Evolutionary conservation across 108 stramenopile genomes (phyloP).

Genomic region (Skeletonema menzelii): DNA sequence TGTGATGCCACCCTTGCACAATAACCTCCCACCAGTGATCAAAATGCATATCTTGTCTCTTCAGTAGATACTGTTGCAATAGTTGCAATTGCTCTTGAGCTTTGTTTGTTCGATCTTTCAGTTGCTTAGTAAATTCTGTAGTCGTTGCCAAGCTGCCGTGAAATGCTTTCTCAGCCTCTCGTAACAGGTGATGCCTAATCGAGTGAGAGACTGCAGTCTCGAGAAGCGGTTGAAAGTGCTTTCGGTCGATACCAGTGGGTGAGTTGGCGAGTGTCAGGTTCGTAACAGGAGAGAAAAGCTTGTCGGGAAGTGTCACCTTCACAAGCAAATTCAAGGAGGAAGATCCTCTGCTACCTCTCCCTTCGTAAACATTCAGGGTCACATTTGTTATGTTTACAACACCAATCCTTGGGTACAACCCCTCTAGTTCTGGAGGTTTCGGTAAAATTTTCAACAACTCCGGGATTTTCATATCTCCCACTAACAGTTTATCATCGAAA

Average conservation of each 20-base stretch:
- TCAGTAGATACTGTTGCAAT: conserved; percentile 18
- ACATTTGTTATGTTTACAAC: conserved; percentile 39
- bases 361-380: conserved; percentile 20
- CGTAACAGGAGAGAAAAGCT: conserved; percentile 25
- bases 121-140: conserved; percentile 12
- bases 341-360: background rate
- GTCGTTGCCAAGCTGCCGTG: conserved; percentile 25
- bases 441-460: conserved; percentile 30
- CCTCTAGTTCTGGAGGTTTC: conserved; percentile 36
- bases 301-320: conserved; percentile 20
- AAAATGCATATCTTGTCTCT: conserved; percentile 31
- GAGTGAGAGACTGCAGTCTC: conserved; percentile 22
- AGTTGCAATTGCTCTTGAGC: conserved; percentile 22
- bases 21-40: conserved; percentile 32
- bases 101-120: conserved; percentile 7
- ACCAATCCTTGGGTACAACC: conserved; percentile 41
- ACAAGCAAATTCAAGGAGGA: conserved; percentile 14
- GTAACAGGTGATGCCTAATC: conserved; percentile 27
- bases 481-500: background rate
- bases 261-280: conserved; percentile 23
- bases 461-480: conserved; percentile 38
- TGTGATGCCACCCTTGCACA: conserved; percentile 26
- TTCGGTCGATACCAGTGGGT: conserved; percentile 32
- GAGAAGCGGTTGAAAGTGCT: conserved; percentile 32
- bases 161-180: conserved; percentile 23